Evolutionary conservation across 345 rosid species (phyloP).

Genomic region (Aquilaria malaccensis): DNA sequence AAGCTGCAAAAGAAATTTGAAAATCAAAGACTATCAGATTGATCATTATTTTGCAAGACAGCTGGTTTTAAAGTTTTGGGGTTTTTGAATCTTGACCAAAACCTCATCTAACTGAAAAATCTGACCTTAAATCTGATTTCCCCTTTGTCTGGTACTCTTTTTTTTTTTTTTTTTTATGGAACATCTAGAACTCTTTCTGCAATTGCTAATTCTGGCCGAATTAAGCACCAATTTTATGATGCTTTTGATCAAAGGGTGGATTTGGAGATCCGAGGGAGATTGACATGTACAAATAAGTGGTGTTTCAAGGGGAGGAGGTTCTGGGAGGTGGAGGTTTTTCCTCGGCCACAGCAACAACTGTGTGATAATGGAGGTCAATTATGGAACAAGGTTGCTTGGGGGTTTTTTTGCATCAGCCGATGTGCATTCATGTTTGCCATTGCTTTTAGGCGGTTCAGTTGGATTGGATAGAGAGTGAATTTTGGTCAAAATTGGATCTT

Average conservation of each 20-base stretch:
- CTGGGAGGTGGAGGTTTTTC: conserved; percentile 74
- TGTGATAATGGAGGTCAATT: conserved; percentile 26
- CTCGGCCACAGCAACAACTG: conserved; percentile 30
- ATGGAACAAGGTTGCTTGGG: conserved; percentile 21
- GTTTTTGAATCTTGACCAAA: not conserved
- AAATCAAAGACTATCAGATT: not conserved
- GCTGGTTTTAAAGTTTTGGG: not conserved
- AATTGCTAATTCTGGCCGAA: not conserved
- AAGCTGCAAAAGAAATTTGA: not conserved
- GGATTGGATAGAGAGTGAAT: no score
- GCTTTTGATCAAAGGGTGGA: conserved; percentile 21
- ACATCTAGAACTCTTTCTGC: no score
- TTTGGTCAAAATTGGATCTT: no score
- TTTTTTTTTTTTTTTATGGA: not conserved
- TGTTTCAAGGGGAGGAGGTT: conserved; percentile 52
- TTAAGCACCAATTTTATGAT: conserved; percentile 7
- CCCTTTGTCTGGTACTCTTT: not conserved
- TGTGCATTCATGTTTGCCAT: no score
- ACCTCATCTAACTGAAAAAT: conserved; percentile 15
- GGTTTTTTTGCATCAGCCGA: no score
- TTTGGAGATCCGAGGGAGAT: conserved; percentile 16
- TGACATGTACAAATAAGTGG: conserved; percentile 62
- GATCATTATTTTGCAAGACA: conserved; percentile 3
- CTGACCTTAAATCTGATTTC: conserved; percentile 30
- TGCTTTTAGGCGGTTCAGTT: no score